These are phyloP conservation scores for Psilocybe subaeruginosa DNA, from an alignment of 768 basidiomycete genomes.

Conservation along the genomic window DNA sequence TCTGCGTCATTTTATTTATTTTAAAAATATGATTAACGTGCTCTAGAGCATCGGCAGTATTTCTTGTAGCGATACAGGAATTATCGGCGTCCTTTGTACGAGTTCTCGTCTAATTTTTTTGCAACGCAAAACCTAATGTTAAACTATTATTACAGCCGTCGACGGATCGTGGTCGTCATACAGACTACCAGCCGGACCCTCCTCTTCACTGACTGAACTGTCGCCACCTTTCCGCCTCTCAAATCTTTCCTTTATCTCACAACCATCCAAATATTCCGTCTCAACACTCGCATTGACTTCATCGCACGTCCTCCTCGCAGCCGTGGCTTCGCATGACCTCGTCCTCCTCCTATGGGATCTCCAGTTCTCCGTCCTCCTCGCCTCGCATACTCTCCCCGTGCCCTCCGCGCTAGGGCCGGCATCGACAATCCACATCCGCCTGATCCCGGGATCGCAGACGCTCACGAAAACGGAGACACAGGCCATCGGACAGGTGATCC, in stretches of 20 bases:
- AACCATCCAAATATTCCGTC: slow-evolving; percentile 23
- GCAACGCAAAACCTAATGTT: neutral
- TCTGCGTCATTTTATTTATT: neutral
- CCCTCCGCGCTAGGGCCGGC: slow-evolving; percentile 42
- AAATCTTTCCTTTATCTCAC: slow-evolving; percentile 31
- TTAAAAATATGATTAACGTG: slow-evolving; percentile 5
- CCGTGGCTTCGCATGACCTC: slow-evolving; percentile 43
- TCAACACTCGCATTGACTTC: slow-evolving; percentile 55
- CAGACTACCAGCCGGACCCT: slow-evolving; percentile 28
- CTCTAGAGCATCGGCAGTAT: slow-evolving; percentile 38
- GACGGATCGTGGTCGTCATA: slow-evolving; percentile 47
- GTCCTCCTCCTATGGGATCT: slow-evolving; percentile 69
- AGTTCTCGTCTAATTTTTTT: slow-evolving; percentile 1
- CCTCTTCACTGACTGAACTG: slow-evolving; percentile 9
- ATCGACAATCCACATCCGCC: slow-evolving; percentile 22
- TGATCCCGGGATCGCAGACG: slow-evolving; percentile 21
- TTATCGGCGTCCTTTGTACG: slow-evolving; percentile 54
- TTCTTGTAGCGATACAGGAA: slow-evolving; percentile 51
- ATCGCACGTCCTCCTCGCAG: slow-evolving; percentile 59
- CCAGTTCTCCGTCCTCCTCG: slow-evolving; percentile 66
- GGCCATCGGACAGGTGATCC: slow-evolving; percentile 47
- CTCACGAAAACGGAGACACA: slow-evolving; percentile 17
- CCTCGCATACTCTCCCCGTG: slow-evolving; percentile 51
- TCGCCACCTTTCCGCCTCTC: slow-evolving; percentile 31
- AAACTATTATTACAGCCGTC: slow-evolving; percentile 33